Evolutionary conservation across 2,329 filamentous ascomycete species (phyloP).

Genomic region (Talaromyces rugulosus): DNA sequence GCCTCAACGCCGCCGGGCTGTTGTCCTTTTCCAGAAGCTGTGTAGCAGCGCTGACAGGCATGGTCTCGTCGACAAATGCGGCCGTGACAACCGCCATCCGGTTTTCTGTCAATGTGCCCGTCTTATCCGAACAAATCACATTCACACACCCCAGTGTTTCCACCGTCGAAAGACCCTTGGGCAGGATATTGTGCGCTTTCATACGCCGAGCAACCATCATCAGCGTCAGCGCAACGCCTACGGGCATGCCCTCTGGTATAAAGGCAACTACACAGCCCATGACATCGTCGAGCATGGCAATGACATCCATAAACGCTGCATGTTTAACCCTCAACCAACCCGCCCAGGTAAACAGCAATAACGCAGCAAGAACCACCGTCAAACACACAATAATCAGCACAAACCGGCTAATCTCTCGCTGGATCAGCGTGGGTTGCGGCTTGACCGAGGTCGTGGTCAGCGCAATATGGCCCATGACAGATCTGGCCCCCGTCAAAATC

Average conservation of each 20-base stretch:
- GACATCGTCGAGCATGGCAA: constrained; percentile 67
- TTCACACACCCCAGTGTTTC: constrained; percentile 73
- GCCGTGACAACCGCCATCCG: constrained; percentile 70
- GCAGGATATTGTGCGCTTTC: constrained; percentile 70
- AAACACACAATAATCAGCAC: constrained; percentile 65
- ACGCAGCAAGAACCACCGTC: constrained; percentile 60
- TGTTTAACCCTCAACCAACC: constrained; percentile 64
- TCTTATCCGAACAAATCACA: constrained; percentile 75
- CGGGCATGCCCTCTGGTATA: constrained; percentile 71
- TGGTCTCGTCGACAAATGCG: constrained; percentile 51
- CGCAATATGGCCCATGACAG: constrained; percentile 73
- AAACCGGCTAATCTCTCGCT: constrained; percentile 69
- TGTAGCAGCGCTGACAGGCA: constrained; percentile 49
- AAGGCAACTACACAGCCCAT: constrained; percentile 72
- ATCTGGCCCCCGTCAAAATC: constrained; percentile 66
- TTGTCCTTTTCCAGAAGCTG: constrained; percentile 30
- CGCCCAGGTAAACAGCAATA: constrained; percentile 53
- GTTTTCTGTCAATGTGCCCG: constrained; percentile 59
- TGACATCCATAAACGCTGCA: constrained; percentile 67
- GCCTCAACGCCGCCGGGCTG: constrained; percentile 44
- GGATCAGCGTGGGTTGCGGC: constrained; percentile 63
- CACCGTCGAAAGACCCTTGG: constrained; percentile 74
- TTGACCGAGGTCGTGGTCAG: constrained; percentile 69
- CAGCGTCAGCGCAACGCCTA: constrained; percentile 65
- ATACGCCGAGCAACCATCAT: constrained; percentile 75